A percentile compares a stretch with the other conserved stretches of the same genome.
Conservation (phyloP, 768 basidiomycete genomes). For the Hypholoma sublateritium region DNA sequence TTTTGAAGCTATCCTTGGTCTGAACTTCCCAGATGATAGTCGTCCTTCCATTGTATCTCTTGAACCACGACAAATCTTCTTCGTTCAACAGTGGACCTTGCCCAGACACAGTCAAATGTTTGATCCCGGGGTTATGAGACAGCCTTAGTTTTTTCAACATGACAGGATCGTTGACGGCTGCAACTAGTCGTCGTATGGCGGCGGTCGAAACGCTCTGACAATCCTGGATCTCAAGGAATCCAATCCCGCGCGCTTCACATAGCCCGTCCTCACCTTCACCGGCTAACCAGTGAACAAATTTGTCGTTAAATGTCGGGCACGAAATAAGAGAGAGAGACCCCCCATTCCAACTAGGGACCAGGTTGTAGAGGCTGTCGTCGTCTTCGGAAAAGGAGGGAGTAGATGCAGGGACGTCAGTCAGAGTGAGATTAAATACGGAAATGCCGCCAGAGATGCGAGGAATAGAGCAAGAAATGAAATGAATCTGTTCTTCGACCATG, state of each 20-base stretch:
- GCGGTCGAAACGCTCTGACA: not conserved
- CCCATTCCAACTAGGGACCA: not conserved
- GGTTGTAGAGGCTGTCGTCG: not conserved
- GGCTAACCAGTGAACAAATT: not conserved
- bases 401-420: not conserved
- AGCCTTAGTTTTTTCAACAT: too few relatives aligned
- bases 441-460: not conserved
- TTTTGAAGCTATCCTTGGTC: too few relatives aligned
- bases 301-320: not conserved
- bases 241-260: not conserved
- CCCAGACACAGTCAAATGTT: too few relatives aligned
- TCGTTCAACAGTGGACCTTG: too few relatives aligned
- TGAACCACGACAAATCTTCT: too few relatives aligned
- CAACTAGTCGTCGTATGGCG: not conserved
- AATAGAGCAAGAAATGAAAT: not conserved
- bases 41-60: too few relatives aligned
- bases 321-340: not conserved
- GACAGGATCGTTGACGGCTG: not conserved
- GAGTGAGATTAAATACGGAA: not conserved
- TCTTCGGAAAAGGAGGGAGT: not conserved
- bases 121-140: too few relatives aligned
- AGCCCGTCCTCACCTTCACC: not conserved
- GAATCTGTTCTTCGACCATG: not conserved
- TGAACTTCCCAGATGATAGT: too few relatives aligned
- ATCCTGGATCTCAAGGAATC: not conserved